These are phyloP conservation scores for Trypanosoma rangeli DNA, from an alignment of 208 protist genomes.

Conservation along the genomic window DNA sequence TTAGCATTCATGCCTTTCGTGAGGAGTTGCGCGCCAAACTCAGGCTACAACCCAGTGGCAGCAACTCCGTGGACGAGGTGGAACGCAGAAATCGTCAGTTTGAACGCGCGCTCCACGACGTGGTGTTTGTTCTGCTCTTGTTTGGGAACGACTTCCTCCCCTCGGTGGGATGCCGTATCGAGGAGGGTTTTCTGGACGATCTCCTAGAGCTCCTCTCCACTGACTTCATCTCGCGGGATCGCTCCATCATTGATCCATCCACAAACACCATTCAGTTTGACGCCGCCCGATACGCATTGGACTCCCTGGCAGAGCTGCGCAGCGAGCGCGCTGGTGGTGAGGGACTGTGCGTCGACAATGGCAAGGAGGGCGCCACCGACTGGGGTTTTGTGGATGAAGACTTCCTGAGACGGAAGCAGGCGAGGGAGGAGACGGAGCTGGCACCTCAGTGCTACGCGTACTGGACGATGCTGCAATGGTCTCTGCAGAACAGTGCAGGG, in stretches of 20 bases:
- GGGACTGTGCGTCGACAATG: constrained; percentile 40
- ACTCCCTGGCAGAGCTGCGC: constrained; percentile 70
- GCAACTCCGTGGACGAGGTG: constrained; percentile 4
- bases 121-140: constrained; percentile 97
- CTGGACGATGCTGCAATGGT: constrained; percentile 92
- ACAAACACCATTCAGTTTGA: constrained; percentile 80
- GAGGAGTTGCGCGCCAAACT: constrained; percentile 57
- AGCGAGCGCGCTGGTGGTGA: constrained; percentile 26
- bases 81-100: constrained; percentile 32
- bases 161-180: constrained; percentile 93
- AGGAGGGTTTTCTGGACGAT: constrained; percentile 92
- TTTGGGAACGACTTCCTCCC: constrained; percentile 99
- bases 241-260: constrained; percentile 60
- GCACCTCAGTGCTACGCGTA: constrained; percentile 82
- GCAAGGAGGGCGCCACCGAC: constrained; percentile 20
- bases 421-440: constrained; percentile 39
- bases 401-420: constrained; percentile 40
- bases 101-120: constrained; percentile 93
- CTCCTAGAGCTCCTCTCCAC: constrained; percentile 78
- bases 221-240: constrained; percentile 77
- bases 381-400: constrained; percentile 49
- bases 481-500: constrained; percentile 83
- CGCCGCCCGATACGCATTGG: constrained; percentile 76
- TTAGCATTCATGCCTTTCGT: constrained; percentile 85
- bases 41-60: constrained; percentile 16